Conservation (phyloP, 306 rosid genomes). For the Quercus gilva region DNA sequence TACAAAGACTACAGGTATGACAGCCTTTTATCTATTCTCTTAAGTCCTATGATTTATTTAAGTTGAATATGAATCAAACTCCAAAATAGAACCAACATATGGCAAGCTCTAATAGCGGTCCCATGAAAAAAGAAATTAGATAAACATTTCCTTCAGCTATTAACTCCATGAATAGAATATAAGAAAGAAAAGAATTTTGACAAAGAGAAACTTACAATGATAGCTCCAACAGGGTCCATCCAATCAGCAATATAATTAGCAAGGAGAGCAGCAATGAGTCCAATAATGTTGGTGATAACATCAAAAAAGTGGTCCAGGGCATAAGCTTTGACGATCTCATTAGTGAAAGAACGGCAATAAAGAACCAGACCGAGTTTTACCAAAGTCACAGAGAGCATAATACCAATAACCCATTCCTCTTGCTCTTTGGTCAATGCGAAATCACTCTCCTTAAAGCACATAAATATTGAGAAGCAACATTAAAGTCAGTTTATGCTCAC, state of each 20-base stretch:
- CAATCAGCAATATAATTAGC: constrained; percentile 78
- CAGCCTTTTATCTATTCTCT: constrained; percentile 2
- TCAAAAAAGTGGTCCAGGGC: constrained; percentile 99
- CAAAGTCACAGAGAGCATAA: constrained; percentile 87
- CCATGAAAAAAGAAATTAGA: neutral
- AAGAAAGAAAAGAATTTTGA: neutral
- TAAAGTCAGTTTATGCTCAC: neutral
- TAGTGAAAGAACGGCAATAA: constrained; percentile 83
- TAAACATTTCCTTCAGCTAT: neutral
- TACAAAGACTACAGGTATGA: neutral
- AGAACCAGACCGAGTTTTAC: constrained; percentile 70
- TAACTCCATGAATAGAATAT: neutral
- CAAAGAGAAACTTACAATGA: constrained; percentile 63
- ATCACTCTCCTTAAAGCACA: constrained; percentile 43
- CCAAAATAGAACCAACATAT: neutral
- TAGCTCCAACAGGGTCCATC: constrained; percentile 98
- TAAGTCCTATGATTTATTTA: constrained; percentile 5
- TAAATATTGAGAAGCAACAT: neutral
- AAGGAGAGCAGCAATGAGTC: constrained; percentile 88
- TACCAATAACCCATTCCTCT: constrained; percentile 91
- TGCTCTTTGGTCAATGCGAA: constrained; percentile 72
- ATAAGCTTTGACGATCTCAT: constrained; percentile 91
- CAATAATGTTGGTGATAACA: constrained; percentile 90
- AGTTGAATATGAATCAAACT: neutral
- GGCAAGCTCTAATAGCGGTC: neutral